Conservation (phyloP, 2,329 filamentous ascomycete species). For the Endothia cerciana region DNA sequence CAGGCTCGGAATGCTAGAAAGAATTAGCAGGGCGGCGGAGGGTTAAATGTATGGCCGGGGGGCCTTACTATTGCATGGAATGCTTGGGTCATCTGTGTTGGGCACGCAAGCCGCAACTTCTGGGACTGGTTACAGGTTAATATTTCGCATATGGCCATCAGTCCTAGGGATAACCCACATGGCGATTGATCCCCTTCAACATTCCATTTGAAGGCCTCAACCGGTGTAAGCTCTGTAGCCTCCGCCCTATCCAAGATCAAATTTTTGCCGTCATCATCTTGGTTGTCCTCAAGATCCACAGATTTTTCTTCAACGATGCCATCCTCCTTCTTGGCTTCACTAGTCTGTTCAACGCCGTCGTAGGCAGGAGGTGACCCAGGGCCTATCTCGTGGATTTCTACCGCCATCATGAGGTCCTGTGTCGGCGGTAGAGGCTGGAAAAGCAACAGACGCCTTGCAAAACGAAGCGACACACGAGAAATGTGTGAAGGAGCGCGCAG, state of each 20-base stretch:
- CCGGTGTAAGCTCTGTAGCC: constrained; percentile 38
- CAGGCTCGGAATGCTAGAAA: constrained; percentile 37
- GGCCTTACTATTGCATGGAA: constrained; percentile 38
- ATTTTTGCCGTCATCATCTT: constrained; percentile 24
- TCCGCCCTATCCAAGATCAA: constrained; percentile 33
- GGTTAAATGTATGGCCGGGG: background rate
- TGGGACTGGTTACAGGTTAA: constrained; percentile 35
- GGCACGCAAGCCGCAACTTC: constrained; percentile 43
- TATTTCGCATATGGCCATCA: background rate
- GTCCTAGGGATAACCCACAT: constrained; percentile 33
- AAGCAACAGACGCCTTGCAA: background rate
- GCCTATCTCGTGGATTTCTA: constrained; percentile 24
- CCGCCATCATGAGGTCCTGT: constrained; percentile 18
- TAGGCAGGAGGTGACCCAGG: constrained; percentile 10
- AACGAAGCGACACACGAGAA: background rate
- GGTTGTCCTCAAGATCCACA: constrained; percentile 25
- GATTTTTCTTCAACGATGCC: constrained; percentile 15
- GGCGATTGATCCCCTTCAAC: constrained; percentile 43
- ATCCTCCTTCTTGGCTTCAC: constrained; percentile 18
- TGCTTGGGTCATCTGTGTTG: constrained; percentile 40
- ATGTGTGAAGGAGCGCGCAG: background rate
- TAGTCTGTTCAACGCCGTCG: background rate
- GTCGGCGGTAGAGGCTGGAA: background rate
- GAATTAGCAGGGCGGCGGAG: background rate
- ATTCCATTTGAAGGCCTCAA: constrained; percentile 42